Base-by-base conservation (phyloP, 805 yeast species). In the Pichia insulana region DNA sequence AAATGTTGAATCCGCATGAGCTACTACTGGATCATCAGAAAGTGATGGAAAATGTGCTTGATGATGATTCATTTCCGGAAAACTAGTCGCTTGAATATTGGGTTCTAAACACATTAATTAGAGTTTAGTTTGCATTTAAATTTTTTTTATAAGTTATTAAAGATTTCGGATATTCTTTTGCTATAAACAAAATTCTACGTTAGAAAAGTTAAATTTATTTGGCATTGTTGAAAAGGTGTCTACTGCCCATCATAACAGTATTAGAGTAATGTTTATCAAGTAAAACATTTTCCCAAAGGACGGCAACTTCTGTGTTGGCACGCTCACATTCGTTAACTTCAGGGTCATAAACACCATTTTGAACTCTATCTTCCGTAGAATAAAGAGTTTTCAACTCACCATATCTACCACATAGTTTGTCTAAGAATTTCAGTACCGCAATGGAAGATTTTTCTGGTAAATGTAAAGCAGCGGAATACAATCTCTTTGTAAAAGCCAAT, bases 381-480 rank as follows among this genome's bases (percentile, higher is more conserved):
- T 82, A 87, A 39, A 90, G 65, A 1, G 94, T 84, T 40, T 77
- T 73, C 36, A 87, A 64, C 40, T 80, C 82, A 34, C 86, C 80
- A 59, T 80, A 83, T 57, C 83, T 73, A 40, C 76, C 77, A 58
- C 76, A 70, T 45, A 92, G 66, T 53, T 85, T 84, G 22, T 85
- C 92, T 37, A 90, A 56, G 49, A 90, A 83, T 55, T 83, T 83
- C 38, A 88, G 65, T 1, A 80, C 61, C 1, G 96, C 95, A 51
- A 86, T 69, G 2, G 86, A 65, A 0, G 96, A 79, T 59, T 87
- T 87, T 59, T 90, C 97, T 3, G 97, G 97, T 13, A 87, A 73
- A 42, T 87, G 85, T 39, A 83, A 66, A 36, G 77, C 57, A 13
- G 78, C 64, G 55, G 79, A 71, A 41, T 86, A 80, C 19, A 92